Evolutionary conservation across 768 basidiomycete genomes (phyloP).

Genomic region (Mycena pura): DNA sequence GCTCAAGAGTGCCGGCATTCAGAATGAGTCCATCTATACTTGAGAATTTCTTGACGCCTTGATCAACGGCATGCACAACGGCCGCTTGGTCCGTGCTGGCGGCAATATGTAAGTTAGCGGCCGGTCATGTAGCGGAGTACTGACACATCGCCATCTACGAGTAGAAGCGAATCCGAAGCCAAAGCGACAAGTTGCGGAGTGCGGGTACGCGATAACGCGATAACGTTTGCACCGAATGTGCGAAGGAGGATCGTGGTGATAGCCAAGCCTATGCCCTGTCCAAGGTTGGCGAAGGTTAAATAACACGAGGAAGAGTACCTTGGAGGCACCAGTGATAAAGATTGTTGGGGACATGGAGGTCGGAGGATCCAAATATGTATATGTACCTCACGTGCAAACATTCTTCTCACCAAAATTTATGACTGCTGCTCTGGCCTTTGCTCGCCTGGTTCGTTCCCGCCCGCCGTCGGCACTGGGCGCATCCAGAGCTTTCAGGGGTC

Average conservation of each 20-base stretch:
- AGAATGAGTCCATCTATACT: conserved; percentile 80
- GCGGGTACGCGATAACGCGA: conserved; percentile 75
- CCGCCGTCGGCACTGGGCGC: conserved; percentile 48
- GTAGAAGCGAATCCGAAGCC: conserved; percentile 51
- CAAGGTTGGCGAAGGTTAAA: conserved; percentile 4
- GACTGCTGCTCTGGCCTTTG: conserved; percentile 68
- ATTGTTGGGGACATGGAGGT: conserved; percentile 55
- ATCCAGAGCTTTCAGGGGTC: conserved; percentile 50
- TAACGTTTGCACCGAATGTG: conserved; percentile 69
- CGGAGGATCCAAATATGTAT: not conserved
- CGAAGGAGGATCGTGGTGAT: conserved; percentile 70
- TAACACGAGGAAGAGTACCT: conserved; percentile 43
- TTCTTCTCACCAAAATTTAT: conserved; percentile 50
- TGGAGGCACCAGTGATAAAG: conserved; percentile 87
- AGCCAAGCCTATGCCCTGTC: conserved; percentile 79
- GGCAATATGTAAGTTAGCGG: conserved; percentile 13
- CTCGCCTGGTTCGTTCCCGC: conserved; percentile 67
- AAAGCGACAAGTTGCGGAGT: conserved; percentile 71
- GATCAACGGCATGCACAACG: conserved; percentile 60
- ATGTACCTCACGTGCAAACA: conserved; percentile 31
- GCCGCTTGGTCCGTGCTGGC: conserved; percentile 65
- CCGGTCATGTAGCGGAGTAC: conserved; percentile 37
- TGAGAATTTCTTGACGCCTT: conserved; percentile 60
- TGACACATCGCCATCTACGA: conserved; percentile 79
- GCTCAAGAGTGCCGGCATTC: conserved; percentile 83